Conservation (phyloP, 78 protist species). For the Dictyostelium brefeldianum region DNA sequence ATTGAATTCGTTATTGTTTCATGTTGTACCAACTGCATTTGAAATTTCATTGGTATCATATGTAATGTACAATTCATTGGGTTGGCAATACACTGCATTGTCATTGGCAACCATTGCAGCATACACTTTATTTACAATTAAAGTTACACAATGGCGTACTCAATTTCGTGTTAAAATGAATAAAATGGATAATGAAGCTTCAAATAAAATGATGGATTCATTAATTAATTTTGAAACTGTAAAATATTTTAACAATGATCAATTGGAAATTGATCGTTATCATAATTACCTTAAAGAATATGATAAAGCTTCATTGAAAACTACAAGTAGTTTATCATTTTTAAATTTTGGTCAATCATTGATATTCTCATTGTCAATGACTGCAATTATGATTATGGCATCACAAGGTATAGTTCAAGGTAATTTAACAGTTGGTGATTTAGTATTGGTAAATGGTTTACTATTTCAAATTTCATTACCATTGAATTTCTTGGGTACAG, state of each 20-base stretch:
- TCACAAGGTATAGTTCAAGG: constrained; percentile 82
- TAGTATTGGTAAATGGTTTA: constrained; percentile 91
- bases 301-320: constrained; percentile 81
- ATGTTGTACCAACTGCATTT: constrained; percentile 92
- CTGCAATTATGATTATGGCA: constrained; percentile 90
- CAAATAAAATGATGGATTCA: constrained; percentile 78
- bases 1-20: constrained; percentile 86
- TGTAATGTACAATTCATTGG: constrained; percentile 77
- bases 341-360: constrained; percentile 94
- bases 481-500: constrained; percentile 94
- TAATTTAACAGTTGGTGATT: constrained; percentile 90
- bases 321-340: constrained; percentile 72
- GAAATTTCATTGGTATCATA: constrained; percentile 92
- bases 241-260: constrained; percentile 91
- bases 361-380: constrained; percentile 88
- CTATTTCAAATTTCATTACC: constrained; percentile 95
- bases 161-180: constrained; percentile 89
- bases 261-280: constrained; percentile 81
- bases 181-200: constrained; percentile 83
- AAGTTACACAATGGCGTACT: constrained; percentile 91
- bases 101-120: constrained; percentile 82
- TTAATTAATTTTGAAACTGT: constrained; percentile 90
- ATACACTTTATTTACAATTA: constrained; percentile 91
- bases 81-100: constrained; percentile 76
- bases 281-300: constrained; percentile 68